Conservation (phyloP, 805 yeast species). For the Monosporozyma aerobia region DNA sequence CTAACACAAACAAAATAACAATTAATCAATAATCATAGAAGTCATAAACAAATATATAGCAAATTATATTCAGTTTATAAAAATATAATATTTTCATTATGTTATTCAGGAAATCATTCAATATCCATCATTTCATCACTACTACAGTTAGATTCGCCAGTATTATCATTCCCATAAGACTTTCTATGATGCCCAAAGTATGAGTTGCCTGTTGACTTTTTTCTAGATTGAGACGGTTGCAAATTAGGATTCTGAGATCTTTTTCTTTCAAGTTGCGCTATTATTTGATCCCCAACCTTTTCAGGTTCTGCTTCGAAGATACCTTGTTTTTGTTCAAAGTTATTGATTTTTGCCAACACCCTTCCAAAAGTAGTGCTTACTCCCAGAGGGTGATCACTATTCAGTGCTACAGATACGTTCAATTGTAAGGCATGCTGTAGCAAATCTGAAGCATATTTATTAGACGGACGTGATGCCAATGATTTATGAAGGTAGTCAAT, state of each 20-base stretch:
- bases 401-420: conserved; percentile 31
- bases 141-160: background rate
- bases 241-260: background rate
- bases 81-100: background rate
- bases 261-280: background rate
- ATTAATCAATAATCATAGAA: background rate
- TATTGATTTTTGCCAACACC: background rate
- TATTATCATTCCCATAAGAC: background rate
- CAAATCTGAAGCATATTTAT: conserved; percentile 76
- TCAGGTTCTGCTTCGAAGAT: background rate
- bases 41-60: background rate
- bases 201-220: background rate
- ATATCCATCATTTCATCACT: conserved; percentile 10
- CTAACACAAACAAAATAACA: background rate
- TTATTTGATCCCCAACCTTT: conserved; percentile 3
- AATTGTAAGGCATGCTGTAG: conserved; percentile 68
- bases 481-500: conserved; percentile 74
- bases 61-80: background rate
- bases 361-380: conserved; percentile 12
- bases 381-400: conserved; percentile 25
- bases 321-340: background rate
- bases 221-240: background rate
- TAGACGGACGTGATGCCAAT: conserved; percentile 65
- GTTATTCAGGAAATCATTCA: background rate
- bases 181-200: background rate